Conservation (phyloP, 2,329 filamentous ascomycete species). For the Lasiodiplodia citricola region DNA sequence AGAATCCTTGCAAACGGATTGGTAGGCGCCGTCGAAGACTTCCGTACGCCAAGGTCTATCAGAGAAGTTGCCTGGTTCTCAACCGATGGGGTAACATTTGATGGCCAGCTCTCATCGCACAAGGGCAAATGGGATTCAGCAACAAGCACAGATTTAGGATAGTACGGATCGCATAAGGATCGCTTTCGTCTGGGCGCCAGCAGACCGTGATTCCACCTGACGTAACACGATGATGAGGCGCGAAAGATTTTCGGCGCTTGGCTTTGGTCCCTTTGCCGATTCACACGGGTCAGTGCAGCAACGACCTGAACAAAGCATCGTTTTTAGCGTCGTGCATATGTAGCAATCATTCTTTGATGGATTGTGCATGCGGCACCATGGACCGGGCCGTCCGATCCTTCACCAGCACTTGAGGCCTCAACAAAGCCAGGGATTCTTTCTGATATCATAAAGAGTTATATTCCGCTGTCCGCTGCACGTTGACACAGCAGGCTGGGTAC, state of each 20-base stretch:
- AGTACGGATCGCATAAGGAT: constrained; percentile 5
- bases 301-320: not conserved
- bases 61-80: not conserved
- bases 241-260: not conserved
- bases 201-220: not conserved
- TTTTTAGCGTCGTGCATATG: constrained; percentile 12
- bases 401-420: not conserved
- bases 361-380: constrained; percentile 5
- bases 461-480: not conserved
- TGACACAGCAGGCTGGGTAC: not conserved
- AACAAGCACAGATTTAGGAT: not conserved
- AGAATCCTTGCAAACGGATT: not conserved
- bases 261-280: not conserved
- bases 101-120: constrained; percentile 2
- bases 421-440: not conserved
- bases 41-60: not conserved
- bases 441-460: not conserved
- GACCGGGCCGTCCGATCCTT: constrained; percentile 7
- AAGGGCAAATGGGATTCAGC: not conserved
- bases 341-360: not conserved
- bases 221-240: not conserved
- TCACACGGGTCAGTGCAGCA: not conserved
- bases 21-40: not conserved
- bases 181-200: not conserved
- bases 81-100: not conserved